Evolutionary conservation across 139 green algal genomes (phyloP), one percentile per base, ranked within the genome.

Genomic region (Tetraselmis striata): DNA sequence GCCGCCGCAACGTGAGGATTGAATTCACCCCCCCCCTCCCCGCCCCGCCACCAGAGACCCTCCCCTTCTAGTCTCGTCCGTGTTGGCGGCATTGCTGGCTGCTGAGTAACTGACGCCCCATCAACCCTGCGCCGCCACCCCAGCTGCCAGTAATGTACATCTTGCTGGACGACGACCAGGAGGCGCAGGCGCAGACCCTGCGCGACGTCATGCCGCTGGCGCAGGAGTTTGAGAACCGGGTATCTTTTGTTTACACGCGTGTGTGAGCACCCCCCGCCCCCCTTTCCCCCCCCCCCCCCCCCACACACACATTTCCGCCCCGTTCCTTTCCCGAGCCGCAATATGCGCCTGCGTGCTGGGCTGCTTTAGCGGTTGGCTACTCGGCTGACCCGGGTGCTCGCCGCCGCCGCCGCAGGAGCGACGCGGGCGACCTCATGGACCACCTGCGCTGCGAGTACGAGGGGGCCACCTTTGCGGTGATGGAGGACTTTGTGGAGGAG

Each of bases 401-500:
- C n/a, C n/a, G n/a, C n/a, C n/a, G n/a, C n/a, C n/a, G n/a, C n/a
- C 2, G 77, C 45, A 67, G 45, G 32, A 82, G 29, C 77, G 23
- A 30, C 32, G 79, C 24, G n/a, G 76, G 31, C 1, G 82, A 85
- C 82, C 30, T 85, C 29, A 30, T 77, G 82, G 45, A 78, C 2
- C 82, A 85, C 76, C 77, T 85, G 31, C 77, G 82, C 27, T 85
- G 82, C 75, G 82, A 85, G 31, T 79, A 76, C 28, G 22, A 79
- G 2, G 30, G 29, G 5, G 26, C 27, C 1, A 82, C 30, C 59
- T 82, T 80, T 26, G 82, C 82, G 23, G 82, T 85, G 23, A 29
- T 85, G 28, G 82, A 85, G 75, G 82, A 85, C 82, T 82, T 82
- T 30, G 11, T 30, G 24, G 28, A 85, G 31, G 82, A 85, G 45